Percentiles rank a stretch among this genome's conserved stretches.
Conservation (phyloP, 2,329 filamentous ascomycete species). For the Claviceps sp. region DNA sequence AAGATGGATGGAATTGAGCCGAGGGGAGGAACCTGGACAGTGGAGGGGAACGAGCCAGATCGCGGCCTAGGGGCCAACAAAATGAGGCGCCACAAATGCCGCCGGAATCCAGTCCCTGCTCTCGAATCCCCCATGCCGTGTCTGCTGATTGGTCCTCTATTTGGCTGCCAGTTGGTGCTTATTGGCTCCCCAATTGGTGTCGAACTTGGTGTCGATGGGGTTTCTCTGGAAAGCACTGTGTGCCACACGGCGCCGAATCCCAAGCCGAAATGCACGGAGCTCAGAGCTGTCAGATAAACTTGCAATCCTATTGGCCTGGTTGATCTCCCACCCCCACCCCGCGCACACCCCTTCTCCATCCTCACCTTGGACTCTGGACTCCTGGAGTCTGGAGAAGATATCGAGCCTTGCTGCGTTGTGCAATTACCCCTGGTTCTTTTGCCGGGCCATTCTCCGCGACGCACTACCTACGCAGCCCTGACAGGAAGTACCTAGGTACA, state of each 20-base stretch:
- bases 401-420: too few species aligned
- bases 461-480: too few species aligned
- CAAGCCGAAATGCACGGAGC: conserved; percentile 3
- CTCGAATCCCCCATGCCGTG: background rate
- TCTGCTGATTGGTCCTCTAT: background rate
- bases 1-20: background rate
- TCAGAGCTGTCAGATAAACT: background rate
- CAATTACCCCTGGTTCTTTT: too few species aligned
- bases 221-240: conserved; percentile 4
- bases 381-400: too few species aligned
- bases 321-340: too few species aligned
- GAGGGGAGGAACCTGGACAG: background rate
- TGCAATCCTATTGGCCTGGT: background rate
- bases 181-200: too few species aligned
- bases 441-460: too few species aligned
- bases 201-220: background rate
- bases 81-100: conserved; percentile 1
- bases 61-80: background rate
- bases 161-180: too few species aligned
- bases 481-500: too few species aligned
- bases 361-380: too few species aligned
- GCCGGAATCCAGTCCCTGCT: background rate
- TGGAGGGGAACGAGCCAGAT: background rate
- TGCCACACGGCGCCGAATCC: conserved; percentile 5
- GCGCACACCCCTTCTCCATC: too few species aligned